Base-by-base conservation (phyloP, 768 basidiomycete species). In the Tulasnella sp. region DNA sequence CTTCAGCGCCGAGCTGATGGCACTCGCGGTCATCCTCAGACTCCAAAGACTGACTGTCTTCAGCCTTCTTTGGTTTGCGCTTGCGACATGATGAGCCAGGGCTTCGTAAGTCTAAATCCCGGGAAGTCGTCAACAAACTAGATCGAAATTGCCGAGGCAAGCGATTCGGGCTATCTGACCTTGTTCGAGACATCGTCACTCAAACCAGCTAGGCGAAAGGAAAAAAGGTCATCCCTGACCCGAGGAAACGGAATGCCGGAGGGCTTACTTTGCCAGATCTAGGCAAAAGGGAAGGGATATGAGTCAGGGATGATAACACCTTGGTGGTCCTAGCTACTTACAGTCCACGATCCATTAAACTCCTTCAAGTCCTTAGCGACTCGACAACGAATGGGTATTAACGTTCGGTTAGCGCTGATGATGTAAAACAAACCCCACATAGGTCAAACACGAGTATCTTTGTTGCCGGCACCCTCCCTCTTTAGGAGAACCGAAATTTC, bases 281-380 rank as follows among this genome's bases (percentile, higher is more conserved):
- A 82, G 34, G 77, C 60, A 54, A 50, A 34, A 22, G 78, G 81
- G 28, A 83, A 44, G 85, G 46, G 80, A 64, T 76, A 81, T 78
- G 46, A 80, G 82, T 44, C 74, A 75, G 74, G 46, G 74, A 28
- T n/a, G n/a, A 75, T 75, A 48, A 28, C n/a, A 75, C 40, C n/a
- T 20, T 37, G 14, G 16, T 42, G 46, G 74, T 37, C 81, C 31
- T 22, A 50, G 79, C 75, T 31, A 89, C 93, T 84, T 85, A 96
- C 94, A 78, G 96, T 99, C 97, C 96, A 99, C 31, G 96, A 91
- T 6, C 98, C 98, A 85, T 99, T 96, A 85, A 98, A 99, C 81
- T 98, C 95, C 78, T 86, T 88, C 81, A 97, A 86, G 81, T 94
- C 91, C 84, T 96, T 93, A 50, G 94, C 91, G 4, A 98, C 92